A percentile compares a stretch with the other conserved stretches of the same genome.
Evolutionary conservation across 495 filamentous ascomycete species (phyloP).

Genomic region (Neurospora sp.): DNA sequence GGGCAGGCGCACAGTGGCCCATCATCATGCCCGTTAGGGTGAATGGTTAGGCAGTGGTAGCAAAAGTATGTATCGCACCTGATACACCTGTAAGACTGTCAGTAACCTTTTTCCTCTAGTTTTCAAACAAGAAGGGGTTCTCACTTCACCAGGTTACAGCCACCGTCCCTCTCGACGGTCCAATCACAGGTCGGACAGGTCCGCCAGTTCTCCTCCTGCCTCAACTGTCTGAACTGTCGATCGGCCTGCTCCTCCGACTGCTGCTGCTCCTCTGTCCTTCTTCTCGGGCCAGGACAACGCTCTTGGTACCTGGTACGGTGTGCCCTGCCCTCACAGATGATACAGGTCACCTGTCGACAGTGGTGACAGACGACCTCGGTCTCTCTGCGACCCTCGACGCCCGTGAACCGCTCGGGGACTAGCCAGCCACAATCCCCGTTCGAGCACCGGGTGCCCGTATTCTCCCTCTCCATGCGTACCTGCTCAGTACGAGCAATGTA

Average conservation of each 20-base stretch:
- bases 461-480: neutral
- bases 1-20: neutral
- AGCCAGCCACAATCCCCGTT: neutral
- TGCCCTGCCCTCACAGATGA: neutral
- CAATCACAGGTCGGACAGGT: neutral
- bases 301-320: neutral
- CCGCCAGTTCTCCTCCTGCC: neutral
- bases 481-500: neutral
- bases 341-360: neutral
- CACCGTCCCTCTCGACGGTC: neutral
- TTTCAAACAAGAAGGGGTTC: neutral
- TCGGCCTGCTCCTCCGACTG: neutral
- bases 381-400: neutral
- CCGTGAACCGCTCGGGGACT: neutral
- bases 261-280: neutral
- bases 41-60: neutral
- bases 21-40: neutral
- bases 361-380: neutral
- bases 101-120: neutral
- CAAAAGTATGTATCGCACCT: neutral
- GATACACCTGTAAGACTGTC: neutral
- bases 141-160: neutral
- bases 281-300: neutral
- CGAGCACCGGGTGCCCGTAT: neutral
- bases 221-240: neutral